These are phyloP conservation scores for Lichtheimia ornata DNA, from an alignment of 371 early-diverging fungal genomes.

Conservation along the genomic window DNA sequence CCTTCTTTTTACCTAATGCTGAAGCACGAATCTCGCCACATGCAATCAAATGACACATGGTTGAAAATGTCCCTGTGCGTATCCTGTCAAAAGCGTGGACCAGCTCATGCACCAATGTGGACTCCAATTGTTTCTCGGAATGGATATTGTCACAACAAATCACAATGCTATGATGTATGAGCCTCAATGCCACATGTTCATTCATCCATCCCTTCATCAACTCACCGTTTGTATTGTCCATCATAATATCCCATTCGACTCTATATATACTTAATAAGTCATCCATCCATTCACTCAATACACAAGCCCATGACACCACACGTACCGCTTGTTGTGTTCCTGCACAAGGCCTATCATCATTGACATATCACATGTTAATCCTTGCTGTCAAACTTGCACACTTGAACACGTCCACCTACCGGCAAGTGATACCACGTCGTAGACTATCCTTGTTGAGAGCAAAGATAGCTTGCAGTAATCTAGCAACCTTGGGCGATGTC, in stretches of 20 bases:
- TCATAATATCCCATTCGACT: slow-evolving; percentile 47
- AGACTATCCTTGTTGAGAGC: slow-evolving; percentile 34
- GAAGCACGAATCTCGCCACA: slow-evolving; percentile 52
- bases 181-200: background rate
- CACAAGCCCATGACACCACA: background rate
- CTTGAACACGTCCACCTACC: background rate
- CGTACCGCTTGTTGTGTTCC: slow-evolving; percentile 41
- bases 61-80: slow-evolving; percentile 38
- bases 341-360: slow-evolving; percentile 22
- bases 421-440: slow-evolving; percentile 43
- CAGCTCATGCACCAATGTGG: slow-evolving; percentile 49
- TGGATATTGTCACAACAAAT: slow-evolving; percentile 46
- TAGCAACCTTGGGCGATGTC: slow-evolving; percentile 28
- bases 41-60: slow-evolving; percentile 43
- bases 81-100: slow-evolving; percentile 49
- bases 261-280: slow-evolving; percentile 12
- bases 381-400: background rate
- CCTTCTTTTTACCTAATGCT: slow-evolving; percentile 29
- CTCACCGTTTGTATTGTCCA: slow-evolving; percentile 36
- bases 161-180: slow-evolving; percentile 29
- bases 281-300: background rate
- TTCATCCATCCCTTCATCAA: background rate
- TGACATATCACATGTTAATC: background rate
- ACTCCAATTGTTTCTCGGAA: slow-evolving; percentile 35
- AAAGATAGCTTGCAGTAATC: slow-evolving; percentile 36